These are phyloP conservation scores for Lablab purpureus DNA, from an alignment of 306 rosid species.

Conservation along the genomic window DNA sequence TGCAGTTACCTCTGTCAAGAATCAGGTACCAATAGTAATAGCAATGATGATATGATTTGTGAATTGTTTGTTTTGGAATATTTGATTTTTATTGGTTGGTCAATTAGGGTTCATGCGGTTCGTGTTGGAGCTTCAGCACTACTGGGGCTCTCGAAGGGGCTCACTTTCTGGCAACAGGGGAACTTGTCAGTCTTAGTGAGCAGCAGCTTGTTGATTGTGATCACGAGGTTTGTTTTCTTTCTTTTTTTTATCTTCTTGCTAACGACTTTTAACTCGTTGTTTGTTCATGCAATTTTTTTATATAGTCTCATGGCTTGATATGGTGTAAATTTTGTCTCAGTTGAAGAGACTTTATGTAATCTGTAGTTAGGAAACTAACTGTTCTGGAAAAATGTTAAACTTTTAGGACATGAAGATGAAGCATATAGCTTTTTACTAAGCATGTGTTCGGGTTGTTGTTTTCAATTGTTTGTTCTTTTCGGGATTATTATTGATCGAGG, in stretches of 20 bases:
- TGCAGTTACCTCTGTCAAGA: slow-evolving; percentile 80
- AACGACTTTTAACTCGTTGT: neutral
- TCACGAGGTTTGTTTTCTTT: slow-evolving; percentile 69
- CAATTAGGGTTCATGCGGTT: slow-evolving; percentile 92
- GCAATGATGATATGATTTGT: neutral
- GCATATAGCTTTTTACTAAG: no score
- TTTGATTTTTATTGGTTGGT: slow-evolving; percentile 16
- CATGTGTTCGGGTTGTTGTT: no score
- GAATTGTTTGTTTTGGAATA: neutral
- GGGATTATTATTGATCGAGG: neutral
- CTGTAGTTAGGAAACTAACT: neutral
- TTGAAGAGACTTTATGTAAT: neutral
- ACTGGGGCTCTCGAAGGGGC: slow-evolving; percentile 99
- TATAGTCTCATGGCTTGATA: neutral
- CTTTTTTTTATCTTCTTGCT: neutral
- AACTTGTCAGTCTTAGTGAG: slow-evolving; percentile 94
- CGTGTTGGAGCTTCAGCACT: slow-evolving; percentile 98
- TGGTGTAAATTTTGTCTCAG: slow-evolving; percentile 5
- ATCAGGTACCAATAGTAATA: slow-evolving; percentile 64
- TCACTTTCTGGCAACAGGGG: slow-evolving; percentile 78
- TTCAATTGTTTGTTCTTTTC: neutral
- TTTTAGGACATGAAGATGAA: neutral
- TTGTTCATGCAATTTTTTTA: neutral
- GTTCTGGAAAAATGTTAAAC: neutral
- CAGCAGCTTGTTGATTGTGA: slow-evolving; percentile 98